These are phyloP conservation scores for Leccinum sublutescens DNA, from an alignment of 768 basidiomycete genomes.

Conservation along the genomic window DNA sequence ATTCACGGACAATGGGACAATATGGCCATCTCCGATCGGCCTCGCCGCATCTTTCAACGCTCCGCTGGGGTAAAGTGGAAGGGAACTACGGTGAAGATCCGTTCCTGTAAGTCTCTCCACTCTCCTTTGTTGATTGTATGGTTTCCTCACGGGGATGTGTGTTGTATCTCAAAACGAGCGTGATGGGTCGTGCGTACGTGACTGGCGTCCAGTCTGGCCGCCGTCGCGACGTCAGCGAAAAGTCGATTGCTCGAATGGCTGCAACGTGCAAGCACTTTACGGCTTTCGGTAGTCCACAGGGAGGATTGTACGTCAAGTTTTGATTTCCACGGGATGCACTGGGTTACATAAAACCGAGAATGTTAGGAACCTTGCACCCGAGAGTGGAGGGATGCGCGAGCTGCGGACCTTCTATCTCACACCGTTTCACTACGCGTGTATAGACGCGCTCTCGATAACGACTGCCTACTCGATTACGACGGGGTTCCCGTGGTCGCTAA, in stretches of 20 bases:
- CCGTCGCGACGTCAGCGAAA: constrained; percentile 53
- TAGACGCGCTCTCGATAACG: constrained; percentile 63
- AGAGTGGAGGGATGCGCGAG: constrained; percentile 66
- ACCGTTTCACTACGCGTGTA: constrained; percentile 63
- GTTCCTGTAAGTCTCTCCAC: no score
- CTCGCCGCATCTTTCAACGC: no score
- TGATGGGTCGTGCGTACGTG: constrained; percentile 64
- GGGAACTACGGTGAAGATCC: no score
- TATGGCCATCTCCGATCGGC: no score
- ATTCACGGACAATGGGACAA: no score
- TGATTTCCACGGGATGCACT: background rate
- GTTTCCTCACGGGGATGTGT: no score
- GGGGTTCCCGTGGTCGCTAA: constrained; percentile 62
- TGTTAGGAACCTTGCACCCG: constrained; percentile 59
- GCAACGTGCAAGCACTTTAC: constrained; percentile 76
- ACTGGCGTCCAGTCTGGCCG: constrained; percentile 58
- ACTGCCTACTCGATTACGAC: constrained; percentile 69
- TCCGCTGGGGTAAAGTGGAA: no score
- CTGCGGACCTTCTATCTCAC: constrained; percentile 57
- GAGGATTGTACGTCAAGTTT: constrained; percentile 52
- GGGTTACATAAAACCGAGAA: background rate
- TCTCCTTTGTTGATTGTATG: no score
- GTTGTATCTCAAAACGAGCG: constrained; percentile 32
- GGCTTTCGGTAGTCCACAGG: constrained; percentile 66
- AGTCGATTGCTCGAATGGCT: constrained; percentile 57